A percentile compares a stretch with the other conserved stretches of the same genome.
Evolutionary conservation across 441 rosid genomes (phyloP).

Genomic region (Populus hybrid): DNA sequence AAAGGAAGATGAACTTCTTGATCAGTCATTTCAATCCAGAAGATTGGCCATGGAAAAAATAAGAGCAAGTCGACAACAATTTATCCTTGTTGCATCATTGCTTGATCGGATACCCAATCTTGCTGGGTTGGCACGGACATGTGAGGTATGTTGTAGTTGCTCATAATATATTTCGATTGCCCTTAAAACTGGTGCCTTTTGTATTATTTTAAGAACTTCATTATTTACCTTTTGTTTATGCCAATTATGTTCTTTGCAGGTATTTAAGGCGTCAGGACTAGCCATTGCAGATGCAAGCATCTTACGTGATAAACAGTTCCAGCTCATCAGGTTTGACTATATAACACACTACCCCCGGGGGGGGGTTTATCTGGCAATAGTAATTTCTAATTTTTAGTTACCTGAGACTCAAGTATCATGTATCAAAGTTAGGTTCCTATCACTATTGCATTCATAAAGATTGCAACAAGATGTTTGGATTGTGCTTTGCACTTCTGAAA

Average conservation of each 20-base stretch:
- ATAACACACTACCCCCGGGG: neutral
- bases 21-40: constrained; percentile 65
- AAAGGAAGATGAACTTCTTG: constrained; percentile 75
- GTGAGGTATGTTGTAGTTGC: constrained; percentile 60
- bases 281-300: constrained; percentile 66
- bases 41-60: constrained; percentile 55
- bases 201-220: constrained; percentile 3
- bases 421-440: neutral
- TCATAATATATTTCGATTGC: constrained; percentile 5
- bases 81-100: constrained; percentile 86
- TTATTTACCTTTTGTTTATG: constrained; percentile 11
- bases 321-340: constrained; percentile 81
- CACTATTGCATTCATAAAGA: neutral
- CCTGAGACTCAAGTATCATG: neutral
- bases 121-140: constrained; percentile 93
- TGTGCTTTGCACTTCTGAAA: neutral
- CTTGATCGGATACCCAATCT: constrained; percentile 95
- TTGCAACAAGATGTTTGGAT: neutral
- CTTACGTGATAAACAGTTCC: constrained; percentile 80
- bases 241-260: constrained; percentile 38
- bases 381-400: neutral
- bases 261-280: constrained; percentile 78
- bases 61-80: constrained; percentile 64
- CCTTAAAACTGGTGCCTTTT: neutral
- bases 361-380: too few relatives aligned